Evolutionary conservation across 208 protist genomes (phyloP), one percentile per base, ranked within the genome.

Genomic region (Trypanosoma melophagium): DNA sequence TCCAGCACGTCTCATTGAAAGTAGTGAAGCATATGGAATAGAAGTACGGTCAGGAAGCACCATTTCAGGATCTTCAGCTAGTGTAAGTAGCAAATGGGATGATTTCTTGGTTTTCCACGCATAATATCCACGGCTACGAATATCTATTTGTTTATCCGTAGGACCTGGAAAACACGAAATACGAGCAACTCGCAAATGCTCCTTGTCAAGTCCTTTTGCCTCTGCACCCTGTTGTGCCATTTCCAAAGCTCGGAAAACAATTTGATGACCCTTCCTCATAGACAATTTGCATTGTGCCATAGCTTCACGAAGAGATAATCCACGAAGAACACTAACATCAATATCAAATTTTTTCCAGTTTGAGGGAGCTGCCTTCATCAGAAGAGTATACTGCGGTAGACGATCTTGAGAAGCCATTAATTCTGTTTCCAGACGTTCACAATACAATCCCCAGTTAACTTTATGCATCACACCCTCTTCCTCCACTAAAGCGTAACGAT

Each of bases 301-400:
- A 2, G 89, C 91, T 71, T 96, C 91, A 7, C 91, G 79, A 50
- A 96, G 74, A 1, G 91, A 96, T 7, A 96, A 74, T n/a, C 88
- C 88, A 31, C 91, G 91, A 22, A 94, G 59, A 22, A 92, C 81
- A 64, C 83, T 89, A 53, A 94, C 77, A 56, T 93, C 84, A 66
- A 96, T 92, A 62, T 96, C 91, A 52, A 96, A 60, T 69, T 96
- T 96, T 76, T 95, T 94, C 91, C 91, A 96, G 14, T 75, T 69
- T n/a, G 86, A 89, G 13, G 91, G 91, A 9, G 90, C 87, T n/a
- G 87, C 85, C 25, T 88, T 86, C 85, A 96, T 93, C 31, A 89
- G 60, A 28, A 94, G 74, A 38, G 77, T 85, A 61, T 89, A 95
- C 73, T 94, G 86, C n/a, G 89, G 91, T 60, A 96, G 69, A 60